A percentile compares a stretch with the other conserved stretches of the same genome.
phyloP scores from a whole-genome alignment of 768 basidiomycete species.

The Tulasnella sp. region DNA sequence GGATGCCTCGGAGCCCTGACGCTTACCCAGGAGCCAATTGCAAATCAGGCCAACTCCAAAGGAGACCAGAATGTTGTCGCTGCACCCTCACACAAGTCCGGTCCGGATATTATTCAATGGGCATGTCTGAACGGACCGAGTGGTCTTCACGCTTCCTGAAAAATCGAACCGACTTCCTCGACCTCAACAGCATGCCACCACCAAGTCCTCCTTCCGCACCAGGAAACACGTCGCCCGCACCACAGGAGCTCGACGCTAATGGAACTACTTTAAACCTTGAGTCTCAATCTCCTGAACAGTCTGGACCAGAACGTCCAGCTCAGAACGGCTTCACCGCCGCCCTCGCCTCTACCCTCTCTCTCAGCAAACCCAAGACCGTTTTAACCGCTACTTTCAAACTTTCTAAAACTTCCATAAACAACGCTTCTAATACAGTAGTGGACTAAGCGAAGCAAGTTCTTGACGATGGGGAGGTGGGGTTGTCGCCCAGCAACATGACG shows the following conservation, averaged over 20 bases:
- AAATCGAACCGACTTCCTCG: slow-evolving; percentile 19
- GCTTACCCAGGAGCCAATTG: not conserved
- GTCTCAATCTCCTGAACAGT: not conserved
- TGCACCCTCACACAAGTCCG: not conserved
- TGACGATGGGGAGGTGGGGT: not conserved
- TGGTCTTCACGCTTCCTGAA: not conserved
- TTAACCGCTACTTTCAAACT: not conserved
- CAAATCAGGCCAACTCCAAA: too few species aligned
- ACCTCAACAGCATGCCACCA: slow-evolving; percentile 9
- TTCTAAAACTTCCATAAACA: not conserved
- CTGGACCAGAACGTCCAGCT: not conserved
- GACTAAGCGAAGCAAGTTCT: not conserved
- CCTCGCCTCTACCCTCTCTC: not conserved
- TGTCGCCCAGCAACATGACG: not conserved
- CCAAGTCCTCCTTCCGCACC: not conserved
- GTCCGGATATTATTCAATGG: not conserved
- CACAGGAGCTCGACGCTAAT: too few species aligned
- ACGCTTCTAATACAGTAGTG: not conserved
- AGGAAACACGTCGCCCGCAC: not conserved
- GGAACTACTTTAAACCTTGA: not conserved
- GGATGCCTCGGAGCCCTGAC: not conserved
- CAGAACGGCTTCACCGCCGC: not conserved
- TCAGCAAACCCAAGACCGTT: not conserved
- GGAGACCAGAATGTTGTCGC: not conserved
- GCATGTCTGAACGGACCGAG: not conserved